These are phyloP conservation scores for Helotiales sp. DNA, from an alignment of 2,329 filamentous ascomycete species.

Conservation along the genomic window DNA sequence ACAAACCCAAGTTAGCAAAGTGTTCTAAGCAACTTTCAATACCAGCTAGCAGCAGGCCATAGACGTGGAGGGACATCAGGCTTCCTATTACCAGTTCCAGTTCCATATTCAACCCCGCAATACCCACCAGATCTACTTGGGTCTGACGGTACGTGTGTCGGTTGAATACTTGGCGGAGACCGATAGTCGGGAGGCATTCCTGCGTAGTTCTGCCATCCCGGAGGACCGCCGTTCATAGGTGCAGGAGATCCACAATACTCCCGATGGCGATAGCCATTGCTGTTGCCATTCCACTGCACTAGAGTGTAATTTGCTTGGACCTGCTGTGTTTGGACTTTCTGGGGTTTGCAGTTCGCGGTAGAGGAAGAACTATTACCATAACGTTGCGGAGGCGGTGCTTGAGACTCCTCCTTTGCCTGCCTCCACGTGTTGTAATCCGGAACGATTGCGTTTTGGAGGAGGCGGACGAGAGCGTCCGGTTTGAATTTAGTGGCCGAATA, in stretches of 20 bases:
- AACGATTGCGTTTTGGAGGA: slow-evolving; percentile 72
- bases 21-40: slow-evolving; percentile 1
- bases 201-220: slow-evolving; percentile 21
- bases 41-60: slow-evolving; percentile 23
- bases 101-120: slow-evolving; percentile 18
- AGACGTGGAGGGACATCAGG: slow-evolving; percentile 22
- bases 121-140: slow-evolving; percentile 34
- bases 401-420: slow-evolving; percentile 43
- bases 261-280: background rate
- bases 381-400: slow-evolving; percentile 20
- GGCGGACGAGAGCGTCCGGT: slow-evolving; percentile 70
- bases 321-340: background rate
- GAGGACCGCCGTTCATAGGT: slow-evolving; percentile 8
- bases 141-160: slow-evolving; percentile 24
- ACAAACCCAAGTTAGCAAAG: slow-evolving; percentile 24
- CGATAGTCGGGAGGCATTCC: slow-evolving; percentile 19
- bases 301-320: background rate
- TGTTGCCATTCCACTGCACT: background rate
- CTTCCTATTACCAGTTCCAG: slow-evolving; percentile 26
- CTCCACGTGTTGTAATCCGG: slow-evolving; percentile 66
- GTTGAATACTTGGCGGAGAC: slow-evolving; percentile 18
- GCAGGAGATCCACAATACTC: slow-evolving; percentile 11
- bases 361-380: slow-evolving; percentile 3
- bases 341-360: background rate
- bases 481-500: slow-evolving; percentile 76